Base-by-base conservation (phyloP, 2,329 filamentous ascomycete genomes). In the Purpureocillium takamizusanense region DNA sequence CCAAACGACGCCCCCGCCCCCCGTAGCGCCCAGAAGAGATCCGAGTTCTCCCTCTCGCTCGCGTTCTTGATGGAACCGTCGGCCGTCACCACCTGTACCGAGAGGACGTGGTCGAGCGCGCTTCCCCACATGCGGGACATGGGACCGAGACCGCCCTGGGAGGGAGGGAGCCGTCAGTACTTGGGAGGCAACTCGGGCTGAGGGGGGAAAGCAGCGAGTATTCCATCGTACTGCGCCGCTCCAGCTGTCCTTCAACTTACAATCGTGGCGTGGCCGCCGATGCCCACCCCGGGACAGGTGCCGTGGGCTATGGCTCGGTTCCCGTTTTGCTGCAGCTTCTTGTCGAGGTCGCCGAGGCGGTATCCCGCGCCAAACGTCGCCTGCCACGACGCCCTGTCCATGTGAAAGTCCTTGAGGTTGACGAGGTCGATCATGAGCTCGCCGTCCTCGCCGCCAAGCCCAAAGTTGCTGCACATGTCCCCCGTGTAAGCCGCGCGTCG, bases 71-170 rank as follows among this genome's bases (percentile, higher is more conserved):
- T 63, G 9, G 56, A 57, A n/a, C 74, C 75, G 42, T 76, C 63
- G 4, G 73, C 68, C 4, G 72, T 74, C 4, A 78, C 74, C 4
- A 76, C 71, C 51, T 76, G 67, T 13, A 71, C 67, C 46, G 69
- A 69, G 32, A 74, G 40, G 21, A 79, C 58, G 28, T 76, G 71
- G 47, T 79, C 75, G 3, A 78, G 60, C 8, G 66, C 63, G 2
- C 63, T 63, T 36, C 75, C 75, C 73, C 74, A 78, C 66, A 75
- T 74, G 15, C 75, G 63, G 5, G 73, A 77, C 44, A 67, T 66
- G n/a, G 72, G 69, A 0, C 75, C 75, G 6, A 76, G 63, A 2
- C 75, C 75, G 33, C 75, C 75, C 67, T 76, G 41, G 12, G 36
- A 32, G 12, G 3, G 10, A 6, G 6, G 28, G 11, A 30, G 5